Conservation (phyloP, 2,329 filamentous ascomycete species). For the Pezicula carpinea region DNA sequence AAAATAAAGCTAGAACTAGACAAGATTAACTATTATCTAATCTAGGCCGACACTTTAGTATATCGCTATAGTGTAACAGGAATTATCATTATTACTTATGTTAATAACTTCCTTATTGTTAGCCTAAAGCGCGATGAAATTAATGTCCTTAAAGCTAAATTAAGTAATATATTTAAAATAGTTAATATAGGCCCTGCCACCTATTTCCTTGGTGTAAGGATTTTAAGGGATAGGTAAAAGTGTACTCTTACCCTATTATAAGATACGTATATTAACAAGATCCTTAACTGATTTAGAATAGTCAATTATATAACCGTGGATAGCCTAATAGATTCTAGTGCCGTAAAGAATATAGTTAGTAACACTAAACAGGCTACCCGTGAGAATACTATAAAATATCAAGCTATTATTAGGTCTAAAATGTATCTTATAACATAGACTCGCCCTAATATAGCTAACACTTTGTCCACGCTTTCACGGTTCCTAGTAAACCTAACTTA, state of each 20-base stretch:
- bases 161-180: slow-evolving; percentile 21
- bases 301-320: slow-evolving; percentile 1
- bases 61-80: slow-evolving; percentile 7
- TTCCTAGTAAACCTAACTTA: slow-evolving; percentile 1
- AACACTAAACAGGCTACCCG: background rate
- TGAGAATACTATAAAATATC: background rate
- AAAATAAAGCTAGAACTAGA: slow-evolving; percentile 14
- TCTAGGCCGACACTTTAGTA: slow-evolving; percentile 11
- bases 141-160: slow-evolving; percentile 12
- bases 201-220: slow-evolving; percentile 24
- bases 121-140: background rate
- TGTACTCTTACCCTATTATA: slow-evolving; percentile 10
- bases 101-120: slow-evolving; percentile 24
- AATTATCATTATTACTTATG: slow-evolving; percentile 20
- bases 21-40: slow-evolving; percentile 12
- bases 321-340: slow-evolving; percentile 12
- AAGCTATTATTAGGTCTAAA: slow-evolving; percentile 3
- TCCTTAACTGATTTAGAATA: slow-evolving; percentile 13
- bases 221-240: slow-evolving; percentile 10
- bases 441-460: slow-evolving; percentile 8
- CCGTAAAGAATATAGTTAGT: background rate
- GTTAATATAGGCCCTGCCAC: slow-evolving; percentile 16
- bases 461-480: background rate
- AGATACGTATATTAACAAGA: slow-evolving; percentile 19
- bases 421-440: slow-evolving; percentile 7